Evolutionary conservation across 1,139 yeast genomes (phyloP).

Genomic region (Kodamaea arcana): DNA sequence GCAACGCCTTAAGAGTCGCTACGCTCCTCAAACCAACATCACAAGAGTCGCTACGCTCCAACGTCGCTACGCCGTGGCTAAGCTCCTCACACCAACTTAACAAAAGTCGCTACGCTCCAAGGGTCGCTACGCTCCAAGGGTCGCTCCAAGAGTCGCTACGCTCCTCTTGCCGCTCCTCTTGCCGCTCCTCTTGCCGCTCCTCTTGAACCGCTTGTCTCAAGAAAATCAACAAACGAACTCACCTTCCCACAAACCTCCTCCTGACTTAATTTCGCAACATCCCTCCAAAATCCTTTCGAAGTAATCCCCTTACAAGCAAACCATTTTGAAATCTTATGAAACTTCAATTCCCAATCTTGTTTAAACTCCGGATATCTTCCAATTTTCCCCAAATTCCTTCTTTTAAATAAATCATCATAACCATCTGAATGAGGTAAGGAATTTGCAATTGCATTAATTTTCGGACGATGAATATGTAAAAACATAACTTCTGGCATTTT

Average conservation of each 20-base stretch:
- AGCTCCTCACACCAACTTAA: no score
- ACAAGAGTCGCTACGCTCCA: no score
- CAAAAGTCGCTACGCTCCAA: no score
- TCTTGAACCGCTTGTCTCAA: no score
- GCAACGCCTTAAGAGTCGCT: no score
- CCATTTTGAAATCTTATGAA: slow-evolving; percentile 33
- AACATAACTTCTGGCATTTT: slow-evolving; percentile 28
- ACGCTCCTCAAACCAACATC: no score
- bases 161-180: no score
- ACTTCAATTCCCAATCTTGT: slow-evolving; percentile 32
- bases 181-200: no score
- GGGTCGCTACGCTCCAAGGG: no score
- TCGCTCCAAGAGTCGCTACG: not conserved
- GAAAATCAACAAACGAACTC: slow-evolving; percentile 23
- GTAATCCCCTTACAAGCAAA: slow-evolving; percentile 29
- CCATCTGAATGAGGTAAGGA: slow-evolving; percentile 12
- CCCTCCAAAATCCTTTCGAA: slow-evolving; percentile 21
- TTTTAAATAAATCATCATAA: slow-evolving; percentile 10
- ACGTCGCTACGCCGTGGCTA: no score
- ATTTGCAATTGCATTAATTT: slow-evolving; percentile 29
- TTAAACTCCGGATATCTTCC: slow-evolving; percentile 14
- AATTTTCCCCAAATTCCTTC: slow-evolving; percentile 15
- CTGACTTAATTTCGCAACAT: slow-evolving; percentile 18
- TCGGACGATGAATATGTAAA: slow-evolving; percentile 43
- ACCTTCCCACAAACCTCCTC: slow-evolving; percentile 23